Evolutionary conservation across 306 rosid genomes (phyloP).

Genomic region (Hylodesmum podocarpum): DNA sequence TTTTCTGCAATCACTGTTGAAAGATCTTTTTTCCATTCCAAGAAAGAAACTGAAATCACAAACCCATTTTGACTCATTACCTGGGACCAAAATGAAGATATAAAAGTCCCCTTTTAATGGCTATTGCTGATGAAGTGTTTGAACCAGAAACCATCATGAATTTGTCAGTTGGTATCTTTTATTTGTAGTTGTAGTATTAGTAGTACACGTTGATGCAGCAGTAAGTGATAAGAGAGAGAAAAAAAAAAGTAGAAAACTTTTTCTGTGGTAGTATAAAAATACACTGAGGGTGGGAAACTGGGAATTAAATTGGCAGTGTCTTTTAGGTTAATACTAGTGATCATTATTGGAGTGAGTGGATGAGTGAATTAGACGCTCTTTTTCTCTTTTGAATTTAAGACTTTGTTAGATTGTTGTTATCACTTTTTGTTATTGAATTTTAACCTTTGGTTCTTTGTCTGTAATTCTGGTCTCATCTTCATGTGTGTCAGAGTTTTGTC

Average conservation of each 20-base stretch:
- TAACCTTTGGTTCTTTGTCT: conserved; percentile 32
- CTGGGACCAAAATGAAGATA: conserved; percentile 40
- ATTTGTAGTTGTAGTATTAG: conserved; percentile 34
- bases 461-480: conserved; percentile 54
- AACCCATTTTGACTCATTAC: conserved; percentile 35
- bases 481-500: conserved; percentile 74
- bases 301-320: conserved; percentile 19
- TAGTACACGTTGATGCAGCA: conserved; percentile 61
- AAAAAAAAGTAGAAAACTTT: not conserved
- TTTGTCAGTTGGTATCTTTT: conserved; percentile 57
- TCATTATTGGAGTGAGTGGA: conserved; percentile 23
- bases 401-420: conserved; percentile 29
- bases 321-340: conserved; percentile 22
- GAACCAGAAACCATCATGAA: conserved; percentile 40
- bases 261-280: not conserved
- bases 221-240: not conserved
- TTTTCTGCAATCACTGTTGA: conserved; percentile 42
- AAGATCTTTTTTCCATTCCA: conserved; percentile 39
- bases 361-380: conserved; percentile 34
- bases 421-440: conserved; percentile 14
- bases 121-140: conserved; percentile 39
- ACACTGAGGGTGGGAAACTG: not conserved
- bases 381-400: conserved; percentile 52
- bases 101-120: conserved; percentile 39
- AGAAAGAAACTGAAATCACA: conserved; percentile 39